phyloP scores from a whole-genome alignment of 2,329 filamentous ascomycete genomes.

The Cryphonectria radicalis region DNA sequence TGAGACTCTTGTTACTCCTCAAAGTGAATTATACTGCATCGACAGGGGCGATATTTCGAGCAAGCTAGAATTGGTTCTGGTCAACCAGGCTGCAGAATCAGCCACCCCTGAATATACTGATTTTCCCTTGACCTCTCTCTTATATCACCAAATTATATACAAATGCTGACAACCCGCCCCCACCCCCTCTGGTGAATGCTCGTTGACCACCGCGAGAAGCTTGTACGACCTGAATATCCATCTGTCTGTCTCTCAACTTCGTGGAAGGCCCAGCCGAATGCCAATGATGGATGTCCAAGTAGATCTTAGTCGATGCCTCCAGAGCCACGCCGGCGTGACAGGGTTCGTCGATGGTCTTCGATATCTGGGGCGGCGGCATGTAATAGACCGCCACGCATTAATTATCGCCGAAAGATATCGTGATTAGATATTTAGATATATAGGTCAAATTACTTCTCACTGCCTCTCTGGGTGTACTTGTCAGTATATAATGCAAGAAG shows the following conservation, averaged over 20 bases:
- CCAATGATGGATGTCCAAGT: neutral
- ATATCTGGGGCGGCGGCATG: neutral
- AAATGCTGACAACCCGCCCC: too few species aligned
- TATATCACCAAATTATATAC: too few species aligned
- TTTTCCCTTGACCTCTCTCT: neutral
- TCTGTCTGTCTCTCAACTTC: too few species aligned
- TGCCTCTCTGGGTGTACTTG: neutral
- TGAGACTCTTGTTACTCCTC: neutral
- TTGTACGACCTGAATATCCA: neutral
- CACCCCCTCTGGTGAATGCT: neutral
- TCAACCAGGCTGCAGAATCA: neutral
- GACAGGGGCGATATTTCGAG: too few species aligned
- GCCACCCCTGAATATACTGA: neutral
- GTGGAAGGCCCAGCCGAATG: neutral
- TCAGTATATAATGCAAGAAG: neutral
- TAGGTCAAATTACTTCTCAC: neutral
- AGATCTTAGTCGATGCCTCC: neutral
- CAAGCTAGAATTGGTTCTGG: neutral
- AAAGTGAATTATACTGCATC: too few species aligned
- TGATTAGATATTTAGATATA: neutral
- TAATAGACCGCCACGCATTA: neutral
- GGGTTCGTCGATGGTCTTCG: neutral
- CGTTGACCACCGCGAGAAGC: neutral
- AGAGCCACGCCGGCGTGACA: constrained; percentile 5
- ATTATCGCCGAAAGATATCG: neutral